Evolutionary conservation across 2,329 filamentous ascomycete genomes (phyloP), one percentile per base, ranked within the genome.

Genomic region (Lachnellula hyalina): DNA sequence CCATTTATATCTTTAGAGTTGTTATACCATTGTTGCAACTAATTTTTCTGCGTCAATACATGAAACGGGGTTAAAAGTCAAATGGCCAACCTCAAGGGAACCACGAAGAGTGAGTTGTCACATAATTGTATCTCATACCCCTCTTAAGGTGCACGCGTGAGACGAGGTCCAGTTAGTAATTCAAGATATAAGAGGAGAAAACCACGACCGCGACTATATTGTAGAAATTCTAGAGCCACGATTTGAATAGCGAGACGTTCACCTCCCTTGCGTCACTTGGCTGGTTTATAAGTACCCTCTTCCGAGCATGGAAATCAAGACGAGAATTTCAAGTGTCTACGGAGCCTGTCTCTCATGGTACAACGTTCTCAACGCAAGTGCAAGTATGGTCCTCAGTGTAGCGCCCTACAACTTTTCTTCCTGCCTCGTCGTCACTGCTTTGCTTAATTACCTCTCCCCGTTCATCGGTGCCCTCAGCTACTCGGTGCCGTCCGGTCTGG

Each of bases 211-310:
- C 83, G 0, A 86, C 84, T 0, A 89, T 83, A 0, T 86, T 90
- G 67, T 89, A 89, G 17, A 85, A 85, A 59, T 79, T 85, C 7
- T 85, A 84, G 0, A 86, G 85, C 40, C 75, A 77, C 2, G 83
- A 74, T 21, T 77, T 82, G 47, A 90, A 68, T 54, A 89, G 86
- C 0, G 86, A 87, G 0, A 86, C 86, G 2, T 81, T 47, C 61
- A 58, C 15, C 69, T 67, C 49, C 67, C 67, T 12, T 63, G 53
- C 34, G 58, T 69, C n/a, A 44, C 59, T 12, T 69, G 62, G 62
- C 65, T 23, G 67, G 63, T 11, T 52, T 47, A 35, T 49, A 38
- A 40, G 47, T 49, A 19, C 21, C 19, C 5, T 21, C 41, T 32
- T 12, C 11, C 19, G 11, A 11, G 7, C 41, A 21, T 44, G 21